A percentile compares a stretch with the other conserved stretches of the same genome.
Evolutionary conservation across 2,329 filamentous ascomycete species (phyloP).

Genomic region (Chaetomiaceae sp.): DNA sequence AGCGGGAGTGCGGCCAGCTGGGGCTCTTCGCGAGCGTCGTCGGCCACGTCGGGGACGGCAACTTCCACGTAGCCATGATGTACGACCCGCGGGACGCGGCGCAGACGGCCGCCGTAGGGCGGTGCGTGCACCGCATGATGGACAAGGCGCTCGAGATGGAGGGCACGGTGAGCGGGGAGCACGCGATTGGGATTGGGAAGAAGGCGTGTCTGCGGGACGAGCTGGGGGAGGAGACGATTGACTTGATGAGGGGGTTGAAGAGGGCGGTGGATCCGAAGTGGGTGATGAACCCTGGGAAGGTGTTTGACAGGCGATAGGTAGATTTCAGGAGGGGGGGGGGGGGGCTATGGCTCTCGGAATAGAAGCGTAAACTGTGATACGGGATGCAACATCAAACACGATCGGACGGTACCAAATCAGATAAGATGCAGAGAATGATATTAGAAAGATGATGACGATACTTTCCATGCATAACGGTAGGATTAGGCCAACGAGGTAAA

Average conservation of each 20-base stretch:
- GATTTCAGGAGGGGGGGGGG: background rate
- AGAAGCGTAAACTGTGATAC: too few species aligned
- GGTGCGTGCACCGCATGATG: slow-evolving; percentile 61
- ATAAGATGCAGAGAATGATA: too few species aligned
- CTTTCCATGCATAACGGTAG: too few species aligned
- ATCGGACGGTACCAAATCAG: too few species aligned
- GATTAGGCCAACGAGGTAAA: too few species aligned
- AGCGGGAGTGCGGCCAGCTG: slow-evolving; percentile 52
- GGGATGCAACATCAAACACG: too few species aligned
- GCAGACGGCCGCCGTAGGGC: slow-evolving; percentile 40
- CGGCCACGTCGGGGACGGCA: slow-evolving; percentile 65
- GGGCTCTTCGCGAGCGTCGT: slow-evolving; percentile 58
- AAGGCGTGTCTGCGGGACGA: slow-evolving; percentile 44
- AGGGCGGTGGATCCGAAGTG: slow-evolving; percentile 55
- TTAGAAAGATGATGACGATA: too few species aligned
- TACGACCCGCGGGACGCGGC: slow-evolving; percentile 47
- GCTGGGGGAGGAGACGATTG: slow-evolving; percentile 55
- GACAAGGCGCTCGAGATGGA: slow-evolving; percentile 62
- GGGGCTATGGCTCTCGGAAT: background rate
- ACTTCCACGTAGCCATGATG: slow-evolving; percentile 51
- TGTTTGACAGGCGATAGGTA: slow-evolving; percentile 26
- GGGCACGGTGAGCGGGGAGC: slow-evolving; percentile 54
- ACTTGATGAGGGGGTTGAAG: slow-evolving; percentile 62
- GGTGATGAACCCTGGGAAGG: slow-evolving; percentile 44
- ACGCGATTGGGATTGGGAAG: slow-evolving; percentile 27